Evolutionary conservation across 805 yeast species (phyloP), one percentile per base, ranked within the genome.

Genomic region (Cyberlindnera misumaiensis): DNA sequence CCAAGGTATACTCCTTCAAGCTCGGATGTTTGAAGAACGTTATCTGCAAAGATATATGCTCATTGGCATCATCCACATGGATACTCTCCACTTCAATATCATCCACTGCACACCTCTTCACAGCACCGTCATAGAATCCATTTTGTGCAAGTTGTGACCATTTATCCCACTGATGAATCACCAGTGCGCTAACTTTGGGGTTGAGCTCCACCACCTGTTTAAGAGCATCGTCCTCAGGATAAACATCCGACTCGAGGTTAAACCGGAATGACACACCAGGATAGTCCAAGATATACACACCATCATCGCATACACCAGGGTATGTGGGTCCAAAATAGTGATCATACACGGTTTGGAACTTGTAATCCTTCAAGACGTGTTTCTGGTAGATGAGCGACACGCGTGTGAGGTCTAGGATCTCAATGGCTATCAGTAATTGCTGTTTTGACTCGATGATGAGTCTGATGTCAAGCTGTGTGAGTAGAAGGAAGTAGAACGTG

Each of bases 271-370:
- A 62, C 4, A 77, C 60, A 0, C 84, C 84, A 2, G 77, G 75
- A 46, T 77, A 77, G 16, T 75, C 68, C 18, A 77, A 57, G 10
- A 65, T 55, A 11, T 53, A 49, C 14, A 47, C 32, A 3, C 42
- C 45, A 1, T 40, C 38, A 32, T 60, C 54, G 9, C 64, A 46
- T 20, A 48, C 53, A 0, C 83, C 83, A 2, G 80, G 78, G 42
- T 71, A 75, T 0, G 83, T 77, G 2, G 83, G 83, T 0, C 84
- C 84, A 51, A 77, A 73, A 2, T 69, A 61, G 49, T 68, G 71
- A 48, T 76, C 75, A 53, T 77, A 77, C 3, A 77, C 62, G 13
- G 62, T 56, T 33, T 67, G 69, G 45, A 75, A 60, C 1, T 60
- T 43, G 48, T 42, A 41, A n/a, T 50, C 46, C 11, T 44, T 37